Percentiles rank a stretch among this genome's conserved stretches.
phyloP scores from a whole-genome alignment of 78 protist genomes.

The Salpingoeca rosetta region DNA sequence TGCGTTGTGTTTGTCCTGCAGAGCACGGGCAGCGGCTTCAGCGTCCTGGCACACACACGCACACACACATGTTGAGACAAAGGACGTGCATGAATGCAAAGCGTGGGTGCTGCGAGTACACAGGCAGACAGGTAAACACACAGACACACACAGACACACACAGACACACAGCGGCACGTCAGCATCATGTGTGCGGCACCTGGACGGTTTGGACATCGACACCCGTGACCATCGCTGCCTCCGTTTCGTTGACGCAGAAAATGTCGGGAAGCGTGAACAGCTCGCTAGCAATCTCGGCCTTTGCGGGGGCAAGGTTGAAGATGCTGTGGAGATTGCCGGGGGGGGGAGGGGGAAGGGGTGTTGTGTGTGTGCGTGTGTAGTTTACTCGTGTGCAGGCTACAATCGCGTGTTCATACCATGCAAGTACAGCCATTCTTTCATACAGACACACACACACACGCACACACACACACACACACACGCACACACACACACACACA shows the following conservation, averaged over 20 bases:
- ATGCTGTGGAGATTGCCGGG: not conserved
- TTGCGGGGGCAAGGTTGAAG: slow-evolving; percentile 40
- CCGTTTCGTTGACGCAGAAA: slow-evolving; percentile 25
- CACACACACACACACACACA: not conserved
- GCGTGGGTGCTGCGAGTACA: too few species aligned
- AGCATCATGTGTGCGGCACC: too few species aligned
- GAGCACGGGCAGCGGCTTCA: too few species aligned
- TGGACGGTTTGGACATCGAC: not conserved
- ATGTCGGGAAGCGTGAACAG: not conserved
- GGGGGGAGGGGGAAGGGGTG: too few species aligned
- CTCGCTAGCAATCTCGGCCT: not conserved
- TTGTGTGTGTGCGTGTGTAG: too few species aligned
- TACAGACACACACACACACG: not conserved
- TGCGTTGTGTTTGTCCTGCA: too few species aligned
- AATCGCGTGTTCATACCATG: not conserved
- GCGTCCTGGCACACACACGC: too few species aligned
- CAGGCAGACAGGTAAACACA: too few species aligned
- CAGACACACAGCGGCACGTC: too few species aligned
- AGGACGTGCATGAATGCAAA: too few species aligned
- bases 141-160: too few species aligned
- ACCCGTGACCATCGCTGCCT: slow-evolving; percentile 14
- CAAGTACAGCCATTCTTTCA: not conserved
- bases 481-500: not conserved
- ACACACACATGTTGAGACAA: too few species aligned
- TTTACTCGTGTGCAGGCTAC: not conserved